Base-by-base conservation (phyloP, 495 filamentous ascomycete species). In the Penicillium psychrofluorescens region DNA sequence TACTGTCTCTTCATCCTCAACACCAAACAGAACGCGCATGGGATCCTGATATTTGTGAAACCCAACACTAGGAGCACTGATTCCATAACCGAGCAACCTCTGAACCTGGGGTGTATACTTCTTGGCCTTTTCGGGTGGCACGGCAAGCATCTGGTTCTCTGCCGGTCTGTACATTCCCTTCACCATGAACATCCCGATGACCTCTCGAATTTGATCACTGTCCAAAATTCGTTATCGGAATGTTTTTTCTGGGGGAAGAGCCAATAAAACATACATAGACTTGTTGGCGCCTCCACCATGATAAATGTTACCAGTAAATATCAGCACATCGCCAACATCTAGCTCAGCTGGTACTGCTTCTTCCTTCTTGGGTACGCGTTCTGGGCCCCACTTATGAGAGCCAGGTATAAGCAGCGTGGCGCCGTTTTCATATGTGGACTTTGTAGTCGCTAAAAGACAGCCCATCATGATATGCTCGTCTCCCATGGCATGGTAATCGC, bases 81-180 rank as follows among this genome's bases (percentile, higher is more conserved):
- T 40, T 29, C 38, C 38, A 13, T 40, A 40, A 9, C 38, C 38
- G 11, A 40, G 38, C 8, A 40, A 13, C 15, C 38, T 40, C 12
- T 40, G 38, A 12, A 40, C 38, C 38, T 40, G 38, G 8, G 38
- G 27, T 6, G 22, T 22, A 22, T 29, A 40, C 12, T 27, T 40
- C 15, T 29, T 40, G 5, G 38, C 38, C 22, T 30, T 40, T 30
- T 40, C 38, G 12, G 38, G 38, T 29, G 38, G 38, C 38, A 40
- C 38, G 8, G 38, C 38, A 29, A 40, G 38, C 38, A 40, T 40
- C 16, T 40, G 38, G 12, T 40, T 40, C 12, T 40, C 38, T 28
- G 38, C 38, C 4, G 38, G 38, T 40, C 38, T 40, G 38, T 40
- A 40, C 38, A 40, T 40, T 29, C 38, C 38, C 12, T 40, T 40